Base-by-base conservation (phyloP, 768 basidiomycete genomes). In the Boletales sp. region DNA sequence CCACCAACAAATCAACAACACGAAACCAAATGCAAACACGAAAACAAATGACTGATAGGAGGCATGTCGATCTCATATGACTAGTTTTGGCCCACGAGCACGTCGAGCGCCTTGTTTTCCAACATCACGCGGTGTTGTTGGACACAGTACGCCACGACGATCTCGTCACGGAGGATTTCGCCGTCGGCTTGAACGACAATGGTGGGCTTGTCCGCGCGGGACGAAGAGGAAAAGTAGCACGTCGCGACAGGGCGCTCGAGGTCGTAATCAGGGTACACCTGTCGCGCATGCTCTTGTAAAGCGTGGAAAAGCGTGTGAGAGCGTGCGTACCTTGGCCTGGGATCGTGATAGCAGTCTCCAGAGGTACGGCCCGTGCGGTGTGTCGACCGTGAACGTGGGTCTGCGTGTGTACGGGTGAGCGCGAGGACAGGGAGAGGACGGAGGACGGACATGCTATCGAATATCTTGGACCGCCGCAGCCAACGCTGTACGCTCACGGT, bases 101-200 rank as follows among this genome's bases (percentile, higher is more conserved):
- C 56, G 19, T 67, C 56, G 21, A 67, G n/a, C 0, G 65, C 55
- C 49, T 34, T 56, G 46, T 31, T 56, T 40, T 69, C 65, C 54
- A 63, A 31, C 36, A 34, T 50, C 2, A 61, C 21, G 25, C 66
- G 60, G 30, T 64, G 54, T 47, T 55, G 59, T 21, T 67, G 67
- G 12, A 67, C 32, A 21, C 65, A 39, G 47, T 69, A 67, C 9
- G 56, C 58, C 14, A 69, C 50, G 12, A 63, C 48, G 34, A 69
- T 54, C 8, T 65, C 67, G n/a, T 67, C 67, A 21, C 66, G 51
- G 12, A 67, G 48, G 5, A 61, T 61, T 45, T 67, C 66, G 3
- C 59, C 61, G 14, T 37, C 25, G 8, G 52, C 50, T 31, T 65
- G 56, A 14, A 69, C 41, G 25, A 61, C 12, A 28, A 67, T 49